Evolutionary conservation across 345 rosid genomes (phyloP), one percentile per base, ranked within the genome.

Genomic region (Anacardium occidentale): DNA sequence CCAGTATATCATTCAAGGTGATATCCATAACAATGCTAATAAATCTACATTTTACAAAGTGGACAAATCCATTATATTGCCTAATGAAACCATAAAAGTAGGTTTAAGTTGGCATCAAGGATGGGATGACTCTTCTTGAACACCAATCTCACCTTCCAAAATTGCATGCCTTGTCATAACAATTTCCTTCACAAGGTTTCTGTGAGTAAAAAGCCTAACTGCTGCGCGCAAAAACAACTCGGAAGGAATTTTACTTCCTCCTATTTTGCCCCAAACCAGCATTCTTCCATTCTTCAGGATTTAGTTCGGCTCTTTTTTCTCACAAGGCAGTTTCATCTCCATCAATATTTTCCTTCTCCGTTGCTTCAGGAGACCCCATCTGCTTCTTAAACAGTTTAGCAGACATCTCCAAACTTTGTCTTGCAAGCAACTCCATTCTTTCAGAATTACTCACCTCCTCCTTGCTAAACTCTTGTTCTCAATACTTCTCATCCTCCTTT

Each of bases 141-240:
- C 9, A 54, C 94, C 91, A 76, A 92, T 92, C 34, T 89, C 96
- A 61, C 94, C 97, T 44, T 94, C 98, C 79, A 92, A 73, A 74
- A 94, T 90, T 37, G 95, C 98, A 70, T 94, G 97, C 81, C 98
- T 92, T 42, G 97, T 92, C 56, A 94, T 75, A 66, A 90, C 97
- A 74, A 94, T 90, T 86, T 94, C 98, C 82, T 94, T 94, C 62
- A 94, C 97, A 32, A 92, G 95, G 79, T 94, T 92, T 75, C 93
- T 86, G 78, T 92, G 92, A 47, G 93, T 89, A 67, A 94, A 94
- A 0, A 97, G 97, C 68, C 94, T 80, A 66, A 94, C 94, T 5
- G 97, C 95, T 2, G 97, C 95, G 44, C 88, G 80, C 76, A 94
- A 70, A 76, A 94, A 94, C 26, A 92, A 69, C 73, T 89, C 94